Conservation (phyloP, 23 red algal species). For the Gracilaria vermiculophylla region DNA sequence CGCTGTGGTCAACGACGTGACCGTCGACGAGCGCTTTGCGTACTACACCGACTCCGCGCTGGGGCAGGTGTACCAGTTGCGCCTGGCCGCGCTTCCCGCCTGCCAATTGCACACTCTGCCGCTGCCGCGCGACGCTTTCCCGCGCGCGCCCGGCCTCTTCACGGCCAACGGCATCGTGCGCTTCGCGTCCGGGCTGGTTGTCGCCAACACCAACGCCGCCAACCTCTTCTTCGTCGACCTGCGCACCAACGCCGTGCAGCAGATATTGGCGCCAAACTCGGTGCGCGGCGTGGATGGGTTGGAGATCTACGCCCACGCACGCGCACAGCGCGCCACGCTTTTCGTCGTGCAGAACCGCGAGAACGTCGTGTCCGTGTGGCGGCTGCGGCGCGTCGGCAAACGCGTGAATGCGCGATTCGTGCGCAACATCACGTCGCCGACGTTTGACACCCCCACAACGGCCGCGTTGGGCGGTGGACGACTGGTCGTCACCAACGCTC, state of each 20-base stretch:
- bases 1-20: slow-evolving; percentile 29
- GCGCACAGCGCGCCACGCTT: not conserved
- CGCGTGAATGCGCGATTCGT: not conserved
- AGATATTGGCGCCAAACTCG: not conserved
- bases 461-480: not conserved
- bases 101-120: not conserved
- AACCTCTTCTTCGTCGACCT: slow-evolving; percentile 24
- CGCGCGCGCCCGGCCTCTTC: not conserved
- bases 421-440: slow-evolving; percentile 6
- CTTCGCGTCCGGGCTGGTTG: slow-evolving; percentile 3
- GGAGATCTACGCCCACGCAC: not conserved
- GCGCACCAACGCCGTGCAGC: not conserved
- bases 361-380: slow-evolving; percentile 14
- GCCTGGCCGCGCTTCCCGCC: not conserved
- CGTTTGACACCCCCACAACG: slow-evolving; percentile 18
- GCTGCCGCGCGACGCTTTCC: not conserved
- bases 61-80: not conserved
- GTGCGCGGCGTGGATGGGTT: slow-evolving; percentile 23
- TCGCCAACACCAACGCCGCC: not conserved
- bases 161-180: slow-evolving; percentile 17
- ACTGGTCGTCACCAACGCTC: slow-evolving; percentile 16
- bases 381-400: not conserved
- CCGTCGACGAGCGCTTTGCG: not conserved
- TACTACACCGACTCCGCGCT: slow-evolving; percentile 22
- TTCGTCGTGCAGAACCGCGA: slow-evolving; percentile 1